These are phyloP conservation scores for Dalbergia oliveri DNA, from an alignment of 306 rosid genomes.

Conservation along the genomic window DNA sequence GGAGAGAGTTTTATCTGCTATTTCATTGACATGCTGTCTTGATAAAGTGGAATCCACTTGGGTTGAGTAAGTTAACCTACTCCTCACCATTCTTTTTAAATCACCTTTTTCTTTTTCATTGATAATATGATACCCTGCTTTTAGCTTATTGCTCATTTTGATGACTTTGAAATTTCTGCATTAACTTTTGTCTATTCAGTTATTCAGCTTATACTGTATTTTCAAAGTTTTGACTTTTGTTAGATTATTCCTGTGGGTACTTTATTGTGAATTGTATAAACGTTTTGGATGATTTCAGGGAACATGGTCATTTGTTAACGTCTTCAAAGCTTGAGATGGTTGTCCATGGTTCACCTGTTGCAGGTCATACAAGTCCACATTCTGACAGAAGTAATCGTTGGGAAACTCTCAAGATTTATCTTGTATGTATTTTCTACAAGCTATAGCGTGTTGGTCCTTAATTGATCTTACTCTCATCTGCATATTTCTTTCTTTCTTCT, in stretches of 20 bases:
- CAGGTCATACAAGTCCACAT: slow-evolving; percentile 57
- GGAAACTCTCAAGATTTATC: slow-evolving; percentile 84
- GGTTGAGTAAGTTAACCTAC: slow-evolving; percentile 60
- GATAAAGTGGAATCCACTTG: slow-evolving; percentile 68
- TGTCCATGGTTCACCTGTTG: slow-evolving; percentile 69
- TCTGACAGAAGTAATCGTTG: slow-evolving; percentile 62
- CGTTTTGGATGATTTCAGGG: slow-evolving; percentile 64
- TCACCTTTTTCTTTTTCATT: not conserved
- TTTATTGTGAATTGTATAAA: slow-evolving; percentile 30
- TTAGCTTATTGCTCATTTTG: slow-evolving; percentile 8
- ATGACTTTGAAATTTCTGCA: slow-evolving; percentile 7
- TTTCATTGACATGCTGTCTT: slow-evolving; percentile 81
- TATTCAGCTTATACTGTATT: slow-evolving; percentile 17
- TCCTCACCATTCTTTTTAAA: slow-evolving; percentile 35
- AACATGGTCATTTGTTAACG: slow-evolving; percentile 67
- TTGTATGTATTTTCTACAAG: slow-evolving; percentile 67
- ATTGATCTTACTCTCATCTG: not conserved
- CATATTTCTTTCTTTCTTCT: not conserved
- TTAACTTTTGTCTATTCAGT: slow-evolving; percentile 26
- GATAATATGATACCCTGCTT: not conserved
- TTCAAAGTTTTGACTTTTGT: not conserved
- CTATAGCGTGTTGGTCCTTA: slow-evolving; percentile 7
- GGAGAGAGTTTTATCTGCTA: slow-evolving; percentile 75
- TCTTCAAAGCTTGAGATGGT: slow-evolving; percentile 68
- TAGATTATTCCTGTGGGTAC: slow-evolving; percentile 23